Conservation (phyloP, 495 filamentous ascomycete species). For the Annulohypoxylon maeteangense region DNA sequence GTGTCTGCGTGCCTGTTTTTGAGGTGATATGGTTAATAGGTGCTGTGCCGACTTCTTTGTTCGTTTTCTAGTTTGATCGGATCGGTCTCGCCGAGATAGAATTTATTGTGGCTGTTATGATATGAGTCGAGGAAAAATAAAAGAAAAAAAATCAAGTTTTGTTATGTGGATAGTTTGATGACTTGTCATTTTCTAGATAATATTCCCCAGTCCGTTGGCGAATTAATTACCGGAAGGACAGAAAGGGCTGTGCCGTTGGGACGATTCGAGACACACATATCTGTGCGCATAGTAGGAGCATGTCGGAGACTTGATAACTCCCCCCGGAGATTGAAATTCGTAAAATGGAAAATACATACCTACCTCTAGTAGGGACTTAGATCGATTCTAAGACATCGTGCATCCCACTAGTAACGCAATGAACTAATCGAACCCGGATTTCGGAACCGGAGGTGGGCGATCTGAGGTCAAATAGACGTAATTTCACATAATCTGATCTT, state of each 20-base stretch:
- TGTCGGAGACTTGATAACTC: constrained; percentile 6
- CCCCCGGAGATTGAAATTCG: neutral
- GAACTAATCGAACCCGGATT: constrained; percentile 3
- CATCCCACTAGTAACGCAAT: neutral
- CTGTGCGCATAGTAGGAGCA: neutral
- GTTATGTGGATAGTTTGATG: neutral
- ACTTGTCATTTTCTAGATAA: neutral
- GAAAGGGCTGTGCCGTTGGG: neutral
- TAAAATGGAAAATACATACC: neutral
- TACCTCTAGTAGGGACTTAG: too few species aligned
- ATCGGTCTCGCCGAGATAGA: neutral
- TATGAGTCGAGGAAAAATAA: neutral
- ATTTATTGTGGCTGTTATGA: neutral
- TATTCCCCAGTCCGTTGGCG: neutral
- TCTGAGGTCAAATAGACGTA: constrained; percentile 24
- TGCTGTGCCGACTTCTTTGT: neutral
- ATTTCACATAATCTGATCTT: constrained; percentile 6
- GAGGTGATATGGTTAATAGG: too few species aligned
- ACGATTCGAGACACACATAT: neutral
- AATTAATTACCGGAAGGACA: constrained; percentile 8
- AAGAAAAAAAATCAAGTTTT: neutral
- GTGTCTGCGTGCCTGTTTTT: too few species aligned
- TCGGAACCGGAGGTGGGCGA: constrained; percentile 24
- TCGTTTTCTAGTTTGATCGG: neutral
- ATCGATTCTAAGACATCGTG: neutral